phyloP scores from a whole-genome alignment of 306 rosid species.

The Rosa persica region DNA sequence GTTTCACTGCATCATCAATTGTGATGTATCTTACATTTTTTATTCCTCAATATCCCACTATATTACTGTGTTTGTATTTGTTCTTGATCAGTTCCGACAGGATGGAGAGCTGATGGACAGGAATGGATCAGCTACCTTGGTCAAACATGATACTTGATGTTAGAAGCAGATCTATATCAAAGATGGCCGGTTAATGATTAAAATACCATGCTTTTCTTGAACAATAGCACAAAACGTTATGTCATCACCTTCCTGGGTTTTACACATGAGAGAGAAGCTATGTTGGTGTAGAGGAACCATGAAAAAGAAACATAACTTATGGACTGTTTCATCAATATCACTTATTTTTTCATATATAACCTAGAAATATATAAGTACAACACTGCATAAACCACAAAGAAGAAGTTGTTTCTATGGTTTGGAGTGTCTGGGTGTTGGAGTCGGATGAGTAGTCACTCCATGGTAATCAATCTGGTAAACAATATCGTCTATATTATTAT shows the following conservation, averaged over 20 bases:
- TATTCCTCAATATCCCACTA: neutral
- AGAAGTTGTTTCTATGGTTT: conserved; percentile 44
- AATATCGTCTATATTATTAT: conserved; percentile 39
- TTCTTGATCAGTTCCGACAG: neutral
- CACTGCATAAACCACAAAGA: conserved; percentile 28
- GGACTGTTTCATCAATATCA: neutral
- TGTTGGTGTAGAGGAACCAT: neutral
- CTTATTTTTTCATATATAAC: neutral
- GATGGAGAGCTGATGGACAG: neutral
- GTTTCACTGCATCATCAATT: conserved; percentile 60
- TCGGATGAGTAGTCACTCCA: conserved; percentile 90
- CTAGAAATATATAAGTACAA: conserved; percentile 27
- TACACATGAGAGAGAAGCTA: neutral
- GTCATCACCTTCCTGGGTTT: neutral
- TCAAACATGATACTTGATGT: neutral
- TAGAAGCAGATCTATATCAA: neutral
- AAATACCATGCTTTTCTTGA: neutral
- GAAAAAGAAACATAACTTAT: neutral
- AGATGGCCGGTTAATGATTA: neutral
- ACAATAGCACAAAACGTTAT: neutral
- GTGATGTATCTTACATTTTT: conserved; percentile 18
- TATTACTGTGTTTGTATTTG: neutral
- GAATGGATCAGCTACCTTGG: conserved; percentile 3
- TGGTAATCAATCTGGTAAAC: conserved; percentile 84
- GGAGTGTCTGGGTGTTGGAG: conserved; percentile 80